Conservation (phyloP, 1,284 basidiomycete species). For the Sporisorium reilianum region DNA sequence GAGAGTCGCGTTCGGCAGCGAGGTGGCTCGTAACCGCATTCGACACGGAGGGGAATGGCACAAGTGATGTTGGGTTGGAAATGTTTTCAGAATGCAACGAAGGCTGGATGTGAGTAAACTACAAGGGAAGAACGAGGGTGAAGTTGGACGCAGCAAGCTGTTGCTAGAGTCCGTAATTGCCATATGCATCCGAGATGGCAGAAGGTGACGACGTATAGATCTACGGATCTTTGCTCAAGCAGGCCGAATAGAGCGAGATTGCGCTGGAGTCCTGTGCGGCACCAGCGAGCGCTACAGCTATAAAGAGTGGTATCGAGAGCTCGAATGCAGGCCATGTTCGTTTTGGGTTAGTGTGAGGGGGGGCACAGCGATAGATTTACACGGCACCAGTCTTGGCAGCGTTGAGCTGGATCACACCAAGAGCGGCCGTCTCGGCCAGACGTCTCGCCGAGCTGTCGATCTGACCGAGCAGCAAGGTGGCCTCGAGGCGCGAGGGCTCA, state of each 20-base stretch:
- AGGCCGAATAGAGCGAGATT: conserved; percentile 1
- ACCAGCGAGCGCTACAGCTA: conserved; percentile 5
- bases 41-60: not conserved
- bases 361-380: conserved; percentile 13
- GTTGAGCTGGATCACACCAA: conserved; percentile 70
- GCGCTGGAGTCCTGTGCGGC: conserved; percentile 2
- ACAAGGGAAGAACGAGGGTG: conserved; percentile 13
- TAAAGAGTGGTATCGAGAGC: conserved; percentile 21
- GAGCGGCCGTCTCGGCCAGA: conserved; percentile 71
- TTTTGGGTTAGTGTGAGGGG: conserved; percentile 8
- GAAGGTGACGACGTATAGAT: not conserved
- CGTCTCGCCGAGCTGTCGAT: conserved; percentile 69
- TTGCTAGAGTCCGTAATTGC: not conserved
- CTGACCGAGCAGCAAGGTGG: conserved; percentile 74
- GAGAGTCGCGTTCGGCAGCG: not conserved
- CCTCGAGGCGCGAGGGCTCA: conserved; percentile 90
- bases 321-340: conserved; percentile 20
- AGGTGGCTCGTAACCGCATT: too few relatives aligned
- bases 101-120: conserved; percentile 23
- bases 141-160: conserved; percentile 14
- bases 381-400: conserved; percentile 63
- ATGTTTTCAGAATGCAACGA: conserved; percentile 22
- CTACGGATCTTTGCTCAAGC: not conserved
- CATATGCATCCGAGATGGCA: not conserved
- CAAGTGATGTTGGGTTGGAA: not conserved